Conservation (phyloP, 352 stramenopile genomes). For the Pythium sp. region DNA sequence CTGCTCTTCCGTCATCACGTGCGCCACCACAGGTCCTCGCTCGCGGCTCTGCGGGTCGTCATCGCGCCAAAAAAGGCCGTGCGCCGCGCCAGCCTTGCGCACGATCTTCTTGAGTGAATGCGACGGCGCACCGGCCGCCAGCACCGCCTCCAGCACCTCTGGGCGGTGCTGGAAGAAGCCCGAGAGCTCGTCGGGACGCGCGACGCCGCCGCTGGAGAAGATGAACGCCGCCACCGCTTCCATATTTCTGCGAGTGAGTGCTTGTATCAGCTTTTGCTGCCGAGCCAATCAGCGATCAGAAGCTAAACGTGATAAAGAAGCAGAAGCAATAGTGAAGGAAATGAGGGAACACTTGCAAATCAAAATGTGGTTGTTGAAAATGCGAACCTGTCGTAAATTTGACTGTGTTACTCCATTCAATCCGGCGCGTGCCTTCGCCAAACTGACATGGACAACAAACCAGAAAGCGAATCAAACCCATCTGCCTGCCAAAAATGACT, state of each 20-base stretch:
- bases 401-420: too few relatives aligned
- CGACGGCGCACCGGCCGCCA: background rate
- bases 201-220: slow-evolving; percentile 17
- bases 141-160: slow-evolving; percentile 1
- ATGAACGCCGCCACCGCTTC: slow-evolving; percentile 14
- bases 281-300: background rate
- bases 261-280: background rate
- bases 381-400: background rate
- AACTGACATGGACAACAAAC: background rate
- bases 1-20: slow-evolving; percentile 8
- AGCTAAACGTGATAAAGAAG: background rate
- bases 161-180: slow-evolving; percentile 19
- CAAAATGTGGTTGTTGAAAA: background rate
- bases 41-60: slow-evolving; percentile 1
- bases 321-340: background rate
- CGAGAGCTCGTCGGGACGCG: slow-evolving; percentile 9
- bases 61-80: slow-evolving; percentile 14
- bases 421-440: too few relatives aligned
- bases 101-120: slow-evolving; percentile 15
- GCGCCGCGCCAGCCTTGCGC: background rate
- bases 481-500: background rate
- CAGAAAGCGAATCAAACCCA: background rate
- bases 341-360: background rate
- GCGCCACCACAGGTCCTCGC: background rate
- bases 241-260: slow-evolving; percentile 1